Evolutionary conservation across 345 rosid genomes (phyloP).

Genomic region (sweet orange (Citrus sinensis)): DNA sequence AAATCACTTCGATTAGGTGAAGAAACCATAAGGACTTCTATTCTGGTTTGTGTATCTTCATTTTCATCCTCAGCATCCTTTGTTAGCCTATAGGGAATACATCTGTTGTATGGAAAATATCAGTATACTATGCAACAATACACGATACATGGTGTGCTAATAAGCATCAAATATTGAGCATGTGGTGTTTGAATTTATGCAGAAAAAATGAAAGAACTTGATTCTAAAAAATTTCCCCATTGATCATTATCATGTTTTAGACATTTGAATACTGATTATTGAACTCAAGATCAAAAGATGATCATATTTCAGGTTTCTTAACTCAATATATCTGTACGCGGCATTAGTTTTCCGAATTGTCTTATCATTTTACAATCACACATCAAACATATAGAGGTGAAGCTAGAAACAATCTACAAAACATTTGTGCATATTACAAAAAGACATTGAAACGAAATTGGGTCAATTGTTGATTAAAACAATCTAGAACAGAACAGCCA

Average conservation of each 20-base stretch:
- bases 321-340: not conserved
- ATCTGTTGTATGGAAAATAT: constrained; percentile 34
- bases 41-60: constrained; percentile 31
- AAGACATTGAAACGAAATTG: not conserved
- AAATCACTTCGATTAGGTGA: constrained; percentile 79
- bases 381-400: not conserved
- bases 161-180: not conserved
- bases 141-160: not conserved
- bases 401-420: not conserved
- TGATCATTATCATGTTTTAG: not conserved
- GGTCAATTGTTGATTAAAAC: not conserved
- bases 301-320: not conserved
- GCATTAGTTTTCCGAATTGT: not conserved
- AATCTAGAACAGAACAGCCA: not conserved
- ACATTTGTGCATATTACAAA: not conserved
- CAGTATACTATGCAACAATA: not conserved
- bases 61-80: constrained; percentile 33
- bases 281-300: not conserved
- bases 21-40: constrained; percentile 81
- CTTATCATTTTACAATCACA: not conserved
- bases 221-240: not conserved
- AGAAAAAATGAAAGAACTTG: not conserved
- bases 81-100: constrained; percentile 67
- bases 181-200: not conserved
- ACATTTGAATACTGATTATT: not conserved